Conservation (phyloP, 176 grass and related monocot species). For the Dendrocalamus sinicus region DNA sequence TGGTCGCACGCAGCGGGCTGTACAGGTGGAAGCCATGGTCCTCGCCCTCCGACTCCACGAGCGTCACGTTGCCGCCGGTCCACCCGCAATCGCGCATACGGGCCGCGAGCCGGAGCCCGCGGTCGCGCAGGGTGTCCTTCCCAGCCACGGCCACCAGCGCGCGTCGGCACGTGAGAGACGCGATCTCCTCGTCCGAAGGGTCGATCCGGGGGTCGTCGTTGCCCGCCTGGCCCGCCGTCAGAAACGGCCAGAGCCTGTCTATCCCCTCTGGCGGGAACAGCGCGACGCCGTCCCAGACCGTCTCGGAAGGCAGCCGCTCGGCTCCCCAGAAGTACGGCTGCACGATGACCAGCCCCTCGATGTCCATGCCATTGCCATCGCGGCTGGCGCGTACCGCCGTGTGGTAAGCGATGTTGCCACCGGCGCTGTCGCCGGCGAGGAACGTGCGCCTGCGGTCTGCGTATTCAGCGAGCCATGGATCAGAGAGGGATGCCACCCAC, state of each 20-base stretch:
- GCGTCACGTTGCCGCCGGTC: not conserved
- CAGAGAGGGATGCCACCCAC: constrained; percentile 26
- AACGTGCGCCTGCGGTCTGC: not conserved
- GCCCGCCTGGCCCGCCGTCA: constrained; percentile 15
- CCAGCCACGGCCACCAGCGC: constrained; percentile 7
- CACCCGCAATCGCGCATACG: not conserved
- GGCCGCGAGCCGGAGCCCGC: not conserved
- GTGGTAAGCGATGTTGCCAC: constrained; percentile 17
- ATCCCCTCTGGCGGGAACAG: not conserved
- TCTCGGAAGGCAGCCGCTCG: not conserved
- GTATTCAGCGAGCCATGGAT: not conserved
- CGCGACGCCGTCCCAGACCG: not conserved
- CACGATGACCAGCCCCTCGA: not conserved
- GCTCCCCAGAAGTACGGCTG: constrained; percentile 29
- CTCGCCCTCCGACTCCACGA: constrained; percentile 6
- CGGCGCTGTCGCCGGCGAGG: constrained; percentile 31
- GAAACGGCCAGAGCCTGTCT: not conserved
- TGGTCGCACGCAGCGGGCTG: not conserved
- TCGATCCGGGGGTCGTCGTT: constrained; percentile 22
- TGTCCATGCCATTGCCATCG: not conserved
- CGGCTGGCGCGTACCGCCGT: not conserved
- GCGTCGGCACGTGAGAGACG: not conserved
- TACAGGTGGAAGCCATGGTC: constrained; percentile 29
- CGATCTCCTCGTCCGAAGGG: not conserved
- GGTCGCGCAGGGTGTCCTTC: not conserved